Conservation (phyloP, 345 rosid genomes). For the Physaria fendleri region DNA sequence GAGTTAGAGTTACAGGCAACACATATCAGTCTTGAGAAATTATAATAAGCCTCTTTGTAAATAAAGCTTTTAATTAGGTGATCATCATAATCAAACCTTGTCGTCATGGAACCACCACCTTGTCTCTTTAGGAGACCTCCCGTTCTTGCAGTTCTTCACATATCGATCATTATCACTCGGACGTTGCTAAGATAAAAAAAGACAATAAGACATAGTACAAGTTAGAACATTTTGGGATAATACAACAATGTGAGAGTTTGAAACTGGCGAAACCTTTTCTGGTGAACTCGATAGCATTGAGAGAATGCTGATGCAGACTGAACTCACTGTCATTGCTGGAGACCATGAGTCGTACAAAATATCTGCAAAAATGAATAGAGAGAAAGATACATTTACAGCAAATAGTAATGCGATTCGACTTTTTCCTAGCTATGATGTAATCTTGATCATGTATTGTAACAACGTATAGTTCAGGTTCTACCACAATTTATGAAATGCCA, state of each 20-base stretch:
- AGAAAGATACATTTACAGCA: background rate
- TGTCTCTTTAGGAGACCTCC: conserved; percentile 98
- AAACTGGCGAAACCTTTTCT: conserved; percentile 53
- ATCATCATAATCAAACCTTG: conserved; percentile 45
- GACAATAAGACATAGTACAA: background rate
- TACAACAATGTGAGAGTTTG: background rate
- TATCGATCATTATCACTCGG: conserved; percentile 97
- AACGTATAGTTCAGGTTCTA: background rate
- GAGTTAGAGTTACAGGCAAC: no score
- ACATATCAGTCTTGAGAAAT: background rate
- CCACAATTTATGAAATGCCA: background rate
- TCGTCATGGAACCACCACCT: conserved; percentile 99
- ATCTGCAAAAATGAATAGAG: conserved; percentile 37
- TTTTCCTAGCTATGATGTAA: background rate
- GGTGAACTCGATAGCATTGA: conserved; percentile 98
- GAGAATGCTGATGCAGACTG: conserved; percentile 95
- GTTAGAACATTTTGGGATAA: background rate
- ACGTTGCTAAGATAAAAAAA: conserved; percentile 55
- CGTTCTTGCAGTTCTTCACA: conserved; percentile 91
- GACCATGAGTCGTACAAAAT: conserved; percentile 98
- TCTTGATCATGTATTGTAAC: background rate
- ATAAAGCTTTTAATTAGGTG: background rate
- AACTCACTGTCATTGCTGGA: conserved; percentile 96
- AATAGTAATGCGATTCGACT: background rate
- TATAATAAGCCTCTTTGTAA: conserved; percentile 14